Conservation (phyloP, 306 rosid genomes). For the Medicago lupulina region DNA sequence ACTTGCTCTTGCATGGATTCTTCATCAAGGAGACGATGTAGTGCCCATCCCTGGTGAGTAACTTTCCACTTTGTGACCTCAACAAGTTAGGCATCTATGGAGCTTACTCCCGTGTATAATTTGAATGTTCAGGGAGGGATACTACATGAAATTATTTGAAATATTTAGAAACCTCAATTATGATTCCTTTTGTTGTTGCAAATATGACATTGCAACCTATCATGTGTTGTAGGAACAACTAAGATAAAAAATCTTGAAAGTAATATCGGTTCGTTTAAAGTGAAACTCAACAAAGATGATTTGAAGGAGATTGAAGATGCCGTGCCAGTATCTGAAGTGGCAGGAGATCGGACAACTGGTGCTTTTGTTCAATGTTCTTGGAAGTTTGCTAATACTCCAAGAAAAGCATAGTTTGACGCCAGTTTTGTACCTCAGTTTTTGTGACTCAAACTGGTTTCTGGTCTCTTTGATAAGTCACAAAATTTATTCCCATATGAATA, state of each 20-base stretch:
- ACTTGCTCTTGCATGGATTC: constrained; percentile 74
- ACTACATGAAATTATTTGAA: background rate
- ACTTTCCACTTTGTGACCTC: background rate
- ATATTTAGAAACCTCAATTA: background rate
- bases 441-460: background rate
- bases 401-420: constrained; percentile 28
- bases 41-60: constrained; percentile 77
- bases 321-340: constrained; percentile 49
- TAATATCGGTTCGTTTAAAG: constrained; percentile 54
- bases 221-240: constrained; percentile 61
- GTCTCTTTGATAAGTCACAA: background rate
- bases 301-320: constrained; percentile 57
- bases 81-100: background rate
- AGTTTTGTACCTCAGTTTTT: background rate
- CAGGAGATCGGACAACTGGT: constrained; percentile 51
- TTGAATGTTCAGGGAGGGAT: background rate
- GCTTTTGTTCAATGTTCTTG: constrained; percentile 54
- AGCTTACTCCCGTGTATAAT: background rate
- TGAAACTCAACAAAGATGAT: constrained; percentile 58
- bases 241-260: constrained; percentile 63
- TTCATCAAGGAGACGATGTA: constrained; percentile 66
- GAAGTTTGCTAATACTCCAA: constrained; percentile 63
- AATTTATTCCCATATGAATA: constrained; percentile 11
- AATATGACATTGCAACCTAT: constrained; percentile 22
- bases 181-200: background rate